Percentiles rank a stretch among this genome's conserved stretches.
Evolutionary conservation across 495 filamentous ascomycete genomes (phyloP).

Genomic region (Daldinia vernicosa): DNA sequence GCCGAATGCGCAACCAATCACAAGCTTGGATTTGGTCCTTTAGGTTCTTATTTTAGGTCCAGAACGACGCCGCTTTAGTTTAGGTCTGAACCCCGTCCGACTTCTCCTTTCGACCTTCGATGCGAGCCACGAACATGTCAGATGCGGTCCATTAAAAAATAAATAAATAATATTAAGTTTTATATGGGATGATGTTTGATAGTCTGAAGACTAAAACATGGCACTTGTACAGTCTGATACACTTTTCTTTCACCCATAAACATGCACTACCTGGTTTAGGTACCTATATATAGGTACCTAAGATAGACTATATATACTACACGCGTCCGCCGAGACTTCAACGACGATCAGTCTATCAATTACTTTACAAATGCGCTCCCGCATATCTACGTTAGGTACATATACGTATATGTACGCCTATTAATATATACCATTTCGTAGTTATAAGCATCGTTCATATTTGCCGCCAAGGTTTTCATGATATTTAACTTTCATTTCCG

Average conservation of each 20-base stretch:
- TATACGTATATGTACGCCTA: not conserved
- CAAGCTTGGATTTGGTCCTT: slow-evolving; percentile 11
- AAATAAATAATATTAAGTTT: slow-evolving; percentile 14
- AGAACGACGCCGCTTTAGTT: slow-evolving; percentile 37
- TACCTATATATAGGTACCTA: not conserved
- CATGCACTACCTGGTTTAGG: not conserved
- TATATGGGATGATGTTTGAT: slow-evolving; percentile 20
- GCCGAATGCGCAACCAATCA: slow-evolving; percentile 40
- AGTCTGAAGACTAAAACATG: slow-evolving; percentile 1
- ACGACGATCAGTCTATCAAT: not conserved
- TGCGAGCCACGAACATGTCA: slow-evolving; percentile 32
- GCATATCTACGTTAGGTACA: not conserved
- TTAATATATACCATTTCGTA: slow-evolving; percentile 2
- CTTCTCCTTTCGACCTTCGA: slow-evolving; percentile 19
- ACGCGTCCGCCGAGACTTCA: not conserved
- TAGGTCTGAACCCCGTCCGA: slow-evolving; percentile 32
- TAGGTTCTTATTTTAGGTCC: slow-evolving; percentile 29
- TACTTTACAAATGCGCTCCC: not conserved
- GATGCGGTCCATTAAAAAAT: slow-evolving; percentile 18
- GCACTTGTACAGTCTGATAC: not conserved
- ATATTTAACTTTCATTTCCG: slow-evolving; percentile 41
- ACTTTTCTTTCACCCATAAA: not conserved
- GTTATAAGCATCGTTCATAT: slow-evolving; percentile 40
- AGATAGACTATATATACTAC: not conserved
- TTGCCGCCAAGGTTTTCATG: slow-evolving; percentile 39